A percentile compares a stretch with the other conserved stretches of the same genome.
Conservation (phyloP, 73 alveolate genomes). For the Uronychia binucleata region DNA sequence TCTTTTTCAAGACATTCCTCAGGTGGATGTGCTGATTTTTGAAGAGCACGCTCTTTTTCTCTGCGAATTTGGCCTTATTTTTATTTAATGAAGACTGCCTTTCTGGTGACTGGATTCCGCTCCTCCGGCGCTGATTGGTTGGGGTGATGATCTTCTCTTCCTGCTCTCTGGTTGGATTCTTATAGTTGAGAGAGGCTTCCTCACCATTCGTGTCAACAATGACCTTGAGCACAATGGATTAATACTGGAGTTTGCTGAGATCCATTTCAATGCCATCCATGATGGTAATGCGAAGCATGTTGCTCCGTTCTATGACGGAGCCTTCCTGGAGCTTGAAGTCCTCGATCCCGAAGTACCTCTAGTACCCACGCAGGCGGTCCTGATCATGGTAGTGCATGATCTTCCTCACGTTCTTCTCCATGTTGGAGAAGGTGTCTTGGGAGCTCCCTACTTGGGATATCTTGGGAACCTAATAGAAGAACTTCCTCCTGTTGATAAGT, state of each 20-base stretch:
- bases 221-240: not conserved
- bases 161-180: not conserved
- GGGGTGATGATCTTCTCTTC: not conserved
- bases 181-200: not conserved
- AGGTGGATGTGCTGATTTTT: not conserved
- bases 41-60: not conserved
- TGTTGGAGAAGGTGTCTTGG: not conserved
- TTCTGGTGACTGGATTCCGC: not conserved
- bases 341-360: not conserved
- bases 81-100: not conserved
- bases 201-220: not conserved
- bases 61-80: not conserved
- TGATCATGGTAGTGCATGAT: not conserved
- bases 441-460: not conserved
- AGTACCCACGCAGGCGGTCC: not conserved
- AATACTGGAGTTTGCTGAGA: not conserved
- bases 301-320: not conserved
- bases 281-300: not conserved
- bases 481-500: not conserved
- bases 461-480: not conserved
- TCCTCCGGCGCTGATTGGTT: not conserved
- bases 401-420: not conserved
- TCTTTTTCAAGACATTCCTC: not conserved
- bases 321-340: conserved; percentile 1
- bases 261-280: not conserved